A percentile compares a stretch with the other conserved stretches of the same genome.
These are phyloP conservation scores for Typha latifolia DNA, from an alignment of 176 grass and related monocot species.

Conservation along the genomic window DNA sequence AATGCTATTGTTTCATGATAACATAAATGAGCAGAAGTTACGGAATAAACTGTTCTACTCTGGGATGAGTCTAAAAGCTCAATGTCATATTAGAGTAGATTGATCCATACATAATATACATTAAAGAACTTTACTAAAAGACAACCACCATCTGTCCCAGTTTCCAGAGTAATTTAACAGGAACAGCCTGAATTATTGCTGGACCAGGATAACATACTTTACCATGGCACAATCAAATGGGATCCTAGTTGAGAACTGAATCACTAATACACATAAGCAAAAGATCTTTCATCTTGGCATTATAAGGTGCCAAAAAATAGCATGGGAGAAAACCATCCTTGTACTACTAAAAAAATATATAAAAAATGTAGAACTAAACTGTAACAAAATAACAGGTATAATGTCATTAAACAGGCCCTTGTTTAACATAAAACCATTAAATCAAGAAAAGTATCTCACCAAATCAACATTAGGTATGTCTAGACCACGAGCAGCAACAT, in stretches of 20 bases:
- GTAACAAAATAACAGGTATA: neutral
- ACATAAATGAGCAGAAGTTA: neutral
- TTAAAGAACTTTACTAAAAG: too few species aligned
- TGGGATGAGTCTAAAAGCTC: too few species aligned
- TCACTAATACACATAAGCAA: too few species aligned
- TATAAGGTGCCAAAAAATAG: neutral
- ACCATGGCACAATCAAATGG: too few species aligned
- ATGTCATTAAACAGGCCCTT: neutral
- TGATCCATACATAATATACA: too few species aligned
- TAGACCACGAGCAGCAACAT: conserved; percentile 85
- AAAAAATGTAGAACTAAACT: neutral
- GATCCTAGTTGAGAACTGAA: too few species aligned
- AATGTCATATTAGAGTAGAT: too few species aligned
- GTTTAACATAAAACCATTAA: neutral
- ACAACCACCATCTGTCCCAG: too few species aligned
- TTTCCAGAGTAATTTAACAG: too few species aligned
- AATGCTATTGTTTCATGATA: neutral
- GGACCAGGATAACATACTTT: too few species aligned
- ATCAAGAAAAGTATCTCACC: conserved; percentile 30
- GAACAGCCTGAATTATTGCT: too few species aligned
- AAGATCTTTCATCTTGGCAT: neutral
- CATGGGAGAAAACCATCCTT: neutral
- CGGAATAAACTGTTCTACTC: too few species aligned
- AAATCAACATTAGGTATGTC: conserved; percentile 99
- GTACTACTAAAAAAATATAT: neutral